These are phyloP conservation scores for Aristolochia fimbriata DNA, from an alignment of 164 flowering plant genomes.

Conservation along the genomic window DNA sequence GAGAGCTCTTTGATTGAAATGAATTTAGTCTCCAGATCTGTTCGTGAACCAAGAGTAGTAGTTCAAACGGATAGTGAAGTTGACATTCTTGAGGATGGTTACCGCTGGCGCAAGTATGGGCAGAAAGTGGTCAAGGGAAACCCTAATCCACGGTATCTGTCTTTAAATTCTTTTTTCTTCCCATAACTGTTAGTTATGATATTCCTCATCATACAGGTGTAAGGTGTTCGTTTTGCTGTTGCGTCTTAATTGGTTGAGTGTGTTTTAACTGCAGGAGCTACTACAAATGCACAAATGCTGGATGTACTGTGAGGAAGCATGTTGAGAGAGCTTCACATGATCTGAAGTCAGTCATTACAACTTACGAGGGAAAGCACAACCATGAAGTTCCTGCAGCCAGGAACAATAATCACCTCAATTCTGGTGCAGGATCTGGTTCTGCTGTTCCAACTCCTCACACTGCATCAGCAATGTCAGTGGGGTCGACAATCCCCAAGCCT, in stretches of 20 bases:
- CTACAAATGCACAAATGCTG: constrained; percentile 82
- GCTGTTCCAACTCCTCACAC: constrained; percentile 19
- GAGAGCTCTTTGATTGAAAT: constrained; percentile 40
- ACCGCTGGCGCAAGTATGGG: constrained; percentile 85
- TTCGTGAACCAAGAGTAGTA: constrained; percentile 72
- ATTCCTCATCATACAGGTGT: background rate
- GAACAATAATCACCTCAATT: constrained; percentile 38
- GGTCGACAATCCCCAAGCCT: constrained; percentile 28
- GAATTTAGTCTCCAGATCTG: constrained; percentile 42
- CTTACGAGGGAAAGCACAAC: constrained; percentile 87
- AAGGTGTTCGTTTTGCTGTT: background rate
- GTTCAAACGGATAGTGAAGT: constrained; percentile 69
- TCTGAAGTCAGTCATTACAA: constrained; percentile 56
- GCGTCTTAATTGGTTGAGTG: background rate
- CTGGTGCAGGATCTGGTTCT: constrained; percentile 18
- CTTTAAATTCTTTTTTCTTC: background rate
- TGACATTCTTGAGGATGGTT: constrained; percentile 92
- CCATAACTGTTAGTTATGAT: background rate
- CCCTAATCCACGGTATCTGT: constrained; percentile 71
- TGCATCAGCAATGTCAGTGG: constrained; percentile 22
- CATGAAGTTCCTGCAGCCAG: constrained; percentile 86
- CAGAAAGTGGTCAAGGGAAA: constrained; percentile 88
- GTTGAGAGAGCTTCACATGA: constrained; percentile 77
- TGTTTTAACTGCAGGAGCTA: constrained; percentile 51
- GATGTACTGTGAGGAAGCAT: constrained; percentile 73